These are phyloP conservation scores for Vachellia pachyceras DNA, from an alignment of 306 rosid genomes.

Conservation along the genomic window DNA sequence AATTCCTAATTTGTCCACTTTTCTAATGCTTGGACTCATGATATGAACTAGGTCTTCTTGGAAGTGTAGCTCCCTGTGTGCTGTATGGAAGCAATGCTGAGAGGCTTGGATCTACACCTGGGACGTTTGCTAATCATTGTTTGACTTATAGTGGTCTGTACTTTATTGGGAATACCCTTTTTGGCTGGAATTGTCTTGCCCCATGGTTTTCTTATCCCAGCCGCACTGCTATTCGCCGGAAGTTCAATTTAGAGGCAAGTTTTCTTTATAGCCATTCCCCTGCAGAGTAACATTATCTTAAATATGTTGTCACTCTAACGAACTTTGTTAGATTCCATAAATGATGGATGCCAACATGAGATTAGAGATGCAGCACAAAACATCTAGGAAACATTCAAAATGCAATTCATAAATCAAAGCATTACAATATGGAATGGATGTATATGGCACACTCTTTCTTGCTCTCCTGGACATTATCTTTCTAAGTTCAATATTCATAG, in stretches of 20 bases:
- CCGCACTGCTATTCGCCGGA: constrained; percentile 83
- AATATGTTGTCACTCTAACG: background rate
- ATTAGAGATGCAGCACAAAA: constrained; percentile 3
- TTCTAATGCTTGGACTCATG: constrained; percentile 31
- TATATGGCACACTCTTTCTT: constrained; percentile 17
- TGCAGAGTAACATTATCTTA: constrained; percentile 4
- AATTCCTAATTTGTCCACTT: background rate
- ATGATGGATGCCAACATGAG: constrained; percentile 9
- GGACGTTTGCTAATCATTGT: constrained; percentile 79
- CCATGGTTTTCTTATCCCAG: constrained; percentile 77
- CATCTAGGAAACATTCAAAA: constrained; percentile 10
- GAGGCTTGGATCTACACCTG: constrained; percentile 75
- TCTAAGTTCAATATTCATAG: constrained; percentile 9
- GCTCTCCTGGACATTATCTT: background rate
- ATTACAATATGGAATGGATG: background rate
- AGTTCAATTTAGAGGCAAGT: constrained; percentile 94
- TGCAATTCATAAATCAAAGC: background rate
- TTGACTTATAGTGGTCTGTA: constrained; percentile 75
- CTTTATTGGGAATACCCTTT: constrained; percentile 70
- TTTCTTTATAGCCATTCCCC: constrained; percentile 10
- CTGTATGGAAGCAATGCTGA: constrained; percentile 92
- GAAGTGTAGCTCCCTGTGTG: constrained; percentile 95
- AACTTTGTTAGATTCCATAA: background rate
- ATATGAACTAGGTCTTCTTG: constrained; percentile 77
- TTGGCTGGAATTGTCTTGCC: constrained; percentile 84